These are phyloP conservation scores for Phaeosphaeria sp. DNA, from an alignment of 2,329 filamentous ascomycete species.

Conservation along the genomic window DNA sequence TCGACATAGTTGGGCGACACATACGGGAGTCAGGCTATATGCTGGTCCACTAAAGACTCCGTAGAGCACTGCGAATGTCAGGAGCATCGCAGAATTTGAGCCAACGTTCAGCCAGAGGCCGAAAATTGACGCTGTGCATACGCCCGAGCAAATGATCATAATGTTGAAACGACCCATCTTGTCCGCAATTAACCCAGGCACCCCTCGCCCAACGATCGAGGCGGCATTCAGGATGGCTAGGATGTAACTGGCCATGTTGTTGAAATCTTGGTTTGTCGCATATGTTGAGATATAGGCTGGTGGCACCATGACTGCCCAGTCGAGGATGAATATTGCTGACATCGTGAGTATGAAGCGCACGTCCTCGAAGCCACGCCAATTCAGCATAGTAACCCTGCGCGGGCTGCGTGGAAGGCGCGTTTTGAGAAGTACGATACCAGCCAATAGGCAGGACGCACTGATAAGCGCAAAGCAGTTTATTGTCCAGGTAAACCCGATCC, in stretches of 20 bases:
- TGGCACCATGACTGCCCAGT: slow-evolving; percentile 31
- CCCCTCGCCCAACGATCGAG: slow-evolving; percentile 37
- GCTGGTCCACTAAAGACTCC: slow-evolving; percentile 52
- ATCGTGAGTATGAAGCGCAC: slow-evolving; percentile 11
- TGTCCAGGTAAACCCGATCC: slow-evolving; percentile 28
- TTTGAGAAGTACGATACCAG: slow-evolving; percentile 12
- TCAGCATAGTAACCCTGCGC: neutral
- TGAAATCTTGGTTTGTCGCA: slow-evolving; percentile 14
- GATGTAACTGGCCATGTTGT: slow-evolving; percentile 7
- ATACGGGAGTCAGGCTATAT: slow-evolving; percentile 49
- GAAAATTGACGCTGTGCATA: slow-evolving; percentile 30
- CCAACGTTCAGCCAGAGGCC: slow-evolving; percentile 9
- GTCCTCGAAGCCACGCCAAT: slow-evolving; percentile 5
- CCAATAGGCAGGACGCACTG: slow-evolving; percentile 21
- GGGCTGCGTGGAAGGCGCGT: slow-evolving; percentile 4
- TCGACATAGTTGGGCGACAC: slow-evolving; percentile 51
- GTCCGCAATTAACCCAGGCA: slow-evolving; percentile 40
- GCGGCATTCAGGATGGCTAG: slow-evolving; percentile 41
- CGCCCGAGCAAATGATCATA: slow-evolving; percentile 20
- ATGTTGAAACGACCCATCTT: slow-evolving; percentile 39
- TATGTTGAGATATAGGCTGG: slow-evolving; percentile 40
- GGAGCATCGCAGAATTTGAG: slow-evolving; percentile 25
- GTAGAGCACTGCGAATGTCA: slow-evolving; percentile 44
- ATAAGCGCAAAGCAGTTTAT: slow-evolving; percentile 37
- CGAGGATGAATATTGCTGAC: slow-evolving; percentile 48